Conservation (phyloP, 805 yeast genomes). For the Limtongozyma cylindracea region DNA sequence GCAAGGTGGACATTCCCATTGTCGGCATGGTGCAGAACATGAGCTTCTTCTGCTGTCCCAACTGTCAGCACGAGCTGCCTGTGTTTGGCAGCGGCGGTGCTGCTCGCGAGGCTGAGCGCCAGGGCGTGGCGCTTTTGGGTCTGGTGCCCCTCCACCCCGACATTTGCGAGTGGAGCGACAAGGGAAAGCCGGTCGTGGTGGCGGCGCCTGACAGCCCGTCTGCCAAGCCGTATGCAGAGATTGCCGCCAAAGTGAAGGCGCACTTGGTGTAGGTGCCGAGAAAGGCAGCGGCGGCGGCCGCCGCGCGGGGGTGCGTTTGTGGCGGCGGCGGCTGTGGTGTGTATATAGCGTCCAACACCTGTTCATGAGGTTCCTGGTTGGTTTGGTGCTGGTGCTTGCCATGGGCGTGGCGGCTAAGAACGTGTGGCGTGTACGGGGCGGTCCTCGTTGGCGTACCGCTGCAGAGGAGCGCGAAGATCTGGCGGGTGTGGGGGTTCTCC, state of each 20-base stretch:
- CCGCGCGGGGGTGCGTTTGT: background rate
- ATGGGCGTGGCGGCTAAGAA: too few relatives aligned
- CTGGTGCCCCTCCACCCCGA: conserved; percentile 39
- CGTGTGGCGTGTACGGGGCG: too few relatives aligned
- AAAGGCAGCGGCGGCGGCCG: background rate
- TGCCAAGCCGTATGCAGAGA: conserved; percentile 16
- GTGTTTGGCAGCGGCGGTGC: conserved; percentile 49
- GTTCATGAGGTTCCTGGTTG: too few relatives aligned
- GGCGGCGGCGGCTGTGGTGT: too few relatives aligned
- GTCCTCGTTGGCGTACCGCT: too few relatives aligned
- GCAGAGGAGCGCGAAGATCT: too few relatives aligned
- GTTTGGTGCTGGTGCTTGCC: too few relatives aligned
- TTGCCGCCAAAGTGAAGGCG: conserved; percentile 15
- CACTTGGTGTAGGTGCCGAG: conserved; percentile 1
- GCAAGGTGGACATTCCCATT: conserved; percentile 44
- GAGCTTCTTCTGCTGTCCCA: conserved; percentile 57
- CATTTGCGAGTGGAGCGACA: conserved; percentile 35
- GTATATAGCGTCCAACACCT: too few relatives aligned
- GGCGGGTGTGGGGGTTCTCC: too few relatives aligned
- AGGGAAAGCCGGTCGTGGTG: conserved; percentile 37
- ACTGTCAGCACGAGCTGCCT: conserved; percentile 48
- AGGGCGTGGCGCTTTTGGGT: conserved; percentile 27
- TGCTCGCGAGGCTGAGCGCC: conserved; percentile 19
- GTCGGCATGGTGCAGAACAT: conserved; percentile 64
- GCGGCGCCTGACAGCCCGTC: conserved; percentile 10